Evolutionary conservation across 352 stramenopile genomes (phyloP), one percentile per base, ranked within the genome.

Genomic region (Halophytophthora batemanensis): DNA sequence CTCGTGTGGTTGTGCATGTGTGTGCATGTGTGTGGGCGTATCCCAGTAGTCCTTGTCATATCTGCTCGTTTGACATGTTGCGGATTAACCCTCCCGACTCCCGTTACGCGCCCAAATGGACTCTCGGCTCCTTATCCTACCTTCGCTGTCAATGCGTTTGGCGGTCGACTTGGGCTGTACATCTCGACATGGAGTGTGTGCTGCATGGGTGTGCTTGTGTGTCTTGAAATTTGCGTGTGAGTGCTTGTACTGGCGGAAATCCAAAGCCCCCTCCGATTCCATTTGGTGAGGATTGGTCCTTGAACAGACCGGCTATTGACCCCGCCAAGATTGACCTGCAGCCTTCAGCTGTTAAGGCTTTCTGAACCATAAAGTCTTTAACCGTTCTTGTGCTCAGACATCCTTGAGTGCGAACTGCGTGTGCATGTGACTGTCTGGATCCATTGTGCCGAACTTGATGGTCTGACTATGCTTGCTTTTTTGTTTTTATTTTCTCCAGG

Each of bases 241-340:
- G 18, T 50, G 36, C n/a, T 69, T 73, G 36, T 50, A 13, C 71
- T 48, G 77, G 77, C 69, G 74, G 60, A 48, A 80, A 92, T 93
- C 82, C 82, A 93, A 93, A 90, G 82, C 82, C 79, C 76, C 72
- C 74, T 74, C 70, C 72, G 69, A 81, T 87, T 69, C 70, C 57
- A 87, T 77, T 90, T 69, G 77, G 73, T 88, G 74, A n/a, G 67
- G 66, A 69, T 76, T 86, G 71, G 82, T 93, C 85, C 79, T 95
- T 95, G 85, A 95, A 95, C 85, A 90, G 85, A 93, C 77, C 77
- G 82, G 84, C 83, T 91, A 95, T 95, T 95, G 85, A 92, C 86
- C 61, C 61, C 83, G 84, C 82, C 85, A 45, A 95, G 50, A 93
- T 13, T 12, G 56, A 86, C 64, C 56, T 90, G 85, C 82, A 95